Percentiles rank a stretch among this genome's conserved stretches.
phyloP scores from a whole-genome alignment of 164 flowering plant genomes.

The Annona squamosa region DNA sequence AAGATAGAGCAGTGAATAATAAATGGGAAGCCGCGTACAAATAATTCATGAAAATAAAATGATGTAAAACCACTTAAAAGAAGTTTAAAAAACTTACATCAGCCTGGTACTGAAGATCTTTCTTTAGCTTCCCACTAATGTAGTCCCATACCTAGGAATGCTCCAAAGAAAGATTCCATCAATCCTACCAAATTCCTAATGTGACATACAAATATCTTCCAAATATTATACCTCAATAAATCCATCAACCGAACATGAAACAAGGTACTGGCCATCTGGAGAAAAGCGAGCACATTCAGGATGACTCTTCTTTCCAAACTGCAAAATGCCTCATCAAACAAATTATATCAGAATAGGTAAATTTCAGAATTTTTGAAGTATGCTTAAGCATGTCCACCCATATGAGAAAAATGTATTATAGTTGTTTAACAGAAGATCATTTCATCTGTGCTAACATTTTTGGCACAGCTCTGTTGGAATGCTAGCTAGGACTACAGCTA shows the following conservation, averaged over 20 bases:
- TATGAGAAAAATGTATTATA: not conserved
- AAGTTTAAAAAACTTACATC: constrained; percentile 57
- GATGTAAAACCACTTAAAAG: not conserved
- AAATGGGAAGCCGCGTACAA: not conserved
- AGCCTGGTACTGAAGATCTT: constrained; percentile 98
- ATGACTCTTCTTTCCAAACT: constrained; percentile 95
- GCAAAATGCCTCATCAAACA: constrained; percentile 18
- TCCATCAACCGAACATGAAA: constrained; percentile 93
- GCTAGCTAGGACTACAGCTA: no score
- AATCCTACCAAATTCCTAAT: not conserved
- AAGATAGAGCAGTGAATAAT: not conserved
- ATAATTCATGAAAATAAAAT: not conserved
- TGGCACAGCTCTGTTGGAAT: no score
- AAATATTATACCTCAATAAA: constrained; percentile 74
- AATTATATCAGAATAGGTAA: not conserved
- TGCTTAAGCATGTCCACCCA: not conserved
- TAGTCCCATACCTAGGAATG: constrained; percentile 86
- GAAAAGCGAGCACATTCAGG: constrained; percentile 93
- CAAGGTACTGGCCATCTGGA: constrained; percentile 96
- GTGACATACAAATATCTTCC: not conserved
- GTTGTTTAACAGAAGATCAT: not conserved
- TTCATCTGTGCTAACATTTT: no score
- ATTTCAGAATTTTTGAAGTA: not conserved
- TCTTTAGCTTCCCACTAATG: constrained; percentile 92
- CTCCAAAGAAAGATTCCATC: constrained; percentile 12